Evolutionary conservation across 495 filamentous ascomycete genomes (phyloP), one percentile per base, ranked within the genome.

Genomic region (Podospora tetraspora): DNA sequence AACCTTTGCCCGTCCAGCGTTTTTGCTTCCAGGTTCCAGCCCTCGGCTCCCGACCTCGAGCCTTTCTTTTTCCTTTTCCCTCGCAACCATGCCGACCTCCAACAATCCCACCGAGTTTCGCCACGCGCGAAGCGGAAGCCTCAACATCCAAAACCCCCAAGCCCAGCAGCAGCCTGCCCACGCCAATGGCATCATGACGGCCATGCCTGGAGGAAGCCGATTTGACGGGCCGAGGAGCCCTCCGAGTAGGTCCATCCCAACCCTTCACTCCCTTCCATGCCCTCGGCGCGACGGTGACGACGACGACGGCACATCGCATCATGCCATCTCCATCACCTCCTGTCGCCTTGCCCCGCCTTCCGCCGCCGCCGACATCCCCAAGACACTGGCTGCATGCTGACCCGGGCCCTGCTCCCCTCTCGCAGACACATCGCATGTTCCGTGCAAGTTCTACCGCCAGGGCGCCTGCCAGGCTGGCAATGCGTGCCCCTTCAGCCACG

Each of bases 401-500:
- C 64, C 16, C 12, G 25, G 5, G 34, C 34, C 13, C 13, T 30
- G 58, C 43, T 23, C 25, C 13, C 10, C 37, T 62, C 62, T 73
- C 43, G 74, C 64, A 99, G 95, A 97, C 77, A 96, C 96, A 19
- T 93, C 93, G 62, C 95, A 98, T 82, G 95, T 99, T 56, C 95
- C 95, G 21, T 99, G 95, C 90, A 98, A 98, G 83, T 99, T 99
- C 88, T 99, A 93, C 81, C 88, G 92, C 60, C 91, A 96, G 80
- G 95, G 95, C 75, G 89, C 91, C 74, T 99, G 95, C 80, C 94
- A 97, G 85, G 95, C 95, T 61, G 95, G 95, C 71, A 90, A 90
- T 75, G 92, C 93, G 59, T 99, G 95, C 81, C 95, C 95, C 56
- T 99, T 98, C 81, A 90, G 93, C 68, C 95, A 99, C 81, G 94